Base-by-base conservation (phyloP, 2,329 filamentous ascomycete species). In the Penicillium sp. region DNA sequence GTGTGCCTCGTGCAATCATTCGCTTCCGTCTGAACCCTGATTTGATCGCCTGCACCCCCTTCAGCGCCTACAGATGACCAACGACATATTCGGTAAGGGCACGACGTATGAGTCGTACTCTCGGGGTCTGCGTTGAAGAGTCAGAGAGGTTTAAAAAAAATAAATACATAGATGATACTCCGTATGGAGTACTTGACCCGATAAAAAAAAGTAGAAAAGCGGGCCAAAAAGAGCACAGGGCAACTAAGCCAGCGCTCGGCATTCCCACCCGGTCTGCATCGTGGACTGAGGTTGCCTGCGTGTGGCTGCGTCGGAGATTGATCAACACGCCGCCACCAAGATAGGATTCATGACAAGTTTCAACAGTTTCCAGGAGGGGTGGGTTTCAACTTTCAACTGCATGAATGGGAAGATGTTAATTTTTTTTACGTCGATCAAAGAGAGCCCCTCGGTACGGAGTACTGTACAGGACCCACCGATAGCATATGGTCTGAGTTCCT, bases 211-310 rank as follows among this genome's bases (percentile, higher is more conserved):
- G 31, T 37, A 37, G 35, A 56, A 64, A 64, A 66, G 63, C 55
- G 63, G 63, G 51, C 62, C 58, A 61, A 41, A 31, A 35, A 29
- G 55, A 62, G 62, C 62, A 66, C 59, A 57, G 62, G 62, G 59
- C 60, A 65, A 63, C 56, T 56, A 51, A 35, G 41, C 45, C 54
- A 52, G 47, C 51, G 38, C 62, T 61, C 65, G 63, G 65, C 61
- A 67, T 65, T 61, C 58, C 56, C 62, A 63, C 59, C 60, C 60
- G 62, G 63, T 54, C 60, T 65, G 62, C 59, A 61, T 52, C 53
- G 55, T 58, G 54, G 58, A 49, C 57, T 60, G 42, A 50, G 52
- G 51, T 60, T 52, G 58, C 58, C 58, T 60, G 56, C 48, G 55
- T 60, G 50, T 60, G 58, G 58, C 58, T 60, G 58, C 58, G 40